Conservation (phyloP, 371 early-diverging fungal genomes). For the Neoconidiobolus thromboides region DNA sequence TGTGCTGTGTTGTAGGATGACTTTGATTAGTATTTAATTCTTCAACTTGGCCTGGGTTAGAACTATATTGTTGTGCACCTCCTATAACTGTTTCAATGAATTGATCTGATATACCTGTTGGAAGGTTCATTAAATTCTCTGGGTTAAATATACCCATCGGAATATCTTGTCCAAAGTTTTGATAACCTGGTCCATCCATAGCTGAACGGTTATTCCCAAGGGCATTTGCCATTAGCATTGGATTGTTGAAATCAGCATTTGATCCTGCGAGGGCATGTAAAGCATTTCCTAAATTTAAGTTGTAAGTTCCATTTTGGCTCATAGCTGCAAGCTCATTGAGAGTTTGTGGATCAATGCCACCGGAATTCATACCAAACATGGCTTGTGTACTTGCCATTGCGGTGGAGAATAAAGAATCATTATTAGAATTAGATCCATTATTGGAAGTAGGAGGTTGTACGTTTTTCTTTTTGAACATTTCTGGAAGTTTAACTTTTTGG, state of each 20-base stretch:
- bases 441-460: background rate
- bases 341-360: conserved; percentile 1
- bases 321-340: conserved; percentile 3
- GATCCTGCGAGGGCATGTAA: background rate
- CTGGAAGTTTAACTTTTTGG: conserved; percentile 1
- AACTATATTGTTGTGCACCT: background rate
- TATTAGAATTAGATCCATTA: background rate
- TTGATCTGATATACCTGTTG: conserved; percentile 1
- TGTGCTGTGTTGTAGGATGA: too few relatives aligned
- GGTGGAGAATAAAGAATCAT: background rate
- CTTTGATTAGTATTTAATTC: too few relatives aligned
- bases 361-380: background rate
- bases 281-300: background rate
- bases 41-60: too few relatives aligned
- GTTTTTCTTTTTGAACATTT: background rate
- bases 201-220: background rate
- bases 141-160: conserved; percentile 4
- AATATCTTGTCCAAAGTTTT: background rate
- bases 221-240: background rate
- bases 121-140: conserved; percentile 5
- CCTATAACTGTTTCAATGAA: background rate
- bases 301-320: background rate
- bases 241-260: background rate
- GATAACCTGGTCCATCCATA: background rate
- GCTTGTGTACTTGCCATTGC: conserved; percentile 1